Evolutionary conservation across 1,139 yeast genomes (phyloP).

Genomic region (Lipomyces yarrowii): DNA sequence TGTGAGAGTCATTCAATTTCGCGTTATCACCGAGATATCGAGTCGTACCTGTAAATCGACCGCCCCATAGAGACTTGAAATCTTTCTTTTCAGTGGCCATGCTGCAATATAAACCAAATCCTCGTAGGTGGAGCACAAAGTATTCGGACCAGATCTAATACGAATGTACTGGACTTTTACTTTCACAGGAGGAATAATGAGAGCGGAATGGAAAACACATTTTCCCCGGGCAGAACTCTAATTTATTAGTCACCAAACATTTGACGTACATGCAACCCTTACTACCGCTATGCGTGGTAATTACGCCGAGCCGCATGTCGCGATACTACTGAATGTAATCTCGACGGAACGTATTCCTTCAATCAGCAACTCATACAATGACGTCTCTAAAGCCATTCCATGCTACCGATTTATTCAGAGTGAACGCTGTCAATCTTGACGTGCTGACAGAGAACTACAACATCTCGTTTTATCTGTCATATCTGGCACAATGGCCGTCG

Average conservation of each 20-base stretch:
- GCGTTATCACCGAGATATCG: conserved; percentile 45
- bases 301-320: background rate
- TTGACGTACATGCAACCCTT: background rate
- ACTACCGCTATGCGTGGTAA: background rate
- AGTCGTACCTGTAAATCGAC: conserved; percentile 80
- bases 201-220: background rate
- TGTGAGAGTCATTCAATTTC: background rate
- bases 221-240: background rate
- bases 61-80: conserved; percentile 77
- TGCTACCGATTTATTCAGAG: conserved; percentile 74
- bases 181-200: background rate
- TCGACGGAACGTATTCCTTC: background rate
- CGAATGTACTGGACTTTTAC: background rate
- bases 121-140: background rate
- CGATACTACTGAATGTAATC: background rate
- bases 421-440: conserved; percentile 80
- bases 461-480: conserved; percentile 78
- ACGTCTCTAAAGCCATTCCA: conserved; percentile 83
- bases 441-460: conserved; percentile 90
- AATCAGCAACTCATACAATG: conserved; percentile 48
- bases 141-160: background rate
- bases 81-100: conserved; percentile 16
- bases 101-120: background rate
- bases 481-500: conserved; percentile 84
- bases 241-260: background rate